phyloP scores from a whole-genome alignment of 768 basidiomycete species.

The Amanita pseudoporphyria region DNA sequence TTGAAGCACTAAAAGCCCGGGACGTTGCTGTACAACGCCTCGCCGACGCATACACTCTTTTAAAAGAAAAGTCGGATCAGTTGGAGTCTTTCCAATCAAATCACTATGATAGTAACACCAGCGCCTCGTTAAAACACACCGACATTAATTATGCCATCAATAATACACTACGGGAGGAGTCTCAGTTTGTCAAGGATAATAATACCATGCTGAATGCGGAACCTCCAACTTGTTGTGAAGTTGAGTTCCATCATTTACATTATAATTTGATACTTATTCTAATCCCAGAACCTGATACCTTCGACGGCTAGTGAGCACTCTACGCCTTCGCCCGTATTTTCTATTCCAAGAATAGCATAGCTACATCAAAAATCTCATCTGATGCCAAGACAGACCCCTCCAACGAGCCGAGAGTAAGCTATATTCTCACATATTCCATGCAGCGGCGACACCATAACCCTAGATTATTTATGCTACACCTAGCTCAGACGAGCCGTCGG shows the following conservation, averaged over 20 bases:
- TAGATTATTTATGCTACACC: constrained; percentile 5
- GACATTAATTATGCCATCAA: constrained; percentile 28
- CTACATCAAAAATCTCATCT: background rate
- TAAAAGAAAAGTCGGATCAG: constrained; percentile 48
- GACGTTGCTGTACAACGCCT: constrained; percentile 53
- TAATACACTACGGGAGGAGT: constrained; percentile 20
- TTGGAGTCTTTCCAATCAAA: constrained; percentile 36
- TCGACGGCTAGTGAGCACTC: constrained; percentile 10
- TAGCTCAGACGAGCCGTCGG: constrained; percentile 6
- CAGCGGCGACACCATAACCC: background rate
- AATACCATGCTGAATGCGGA: constrained; percentile 16
- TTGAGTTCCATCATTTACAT: constrained; percentile 11
- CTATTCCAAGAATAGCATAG: background rate
- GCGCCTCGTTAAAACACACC: constrained; percentile 14
- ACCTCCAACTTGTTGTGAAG: constrained; percentile 31
- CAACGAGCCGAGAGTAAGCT: constrained; percentile 45
- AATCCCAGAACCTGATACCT: constrained; percentile 7
- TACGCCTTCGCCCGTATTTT: background rate
- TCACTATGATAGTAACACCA: constrained; percentile 21
- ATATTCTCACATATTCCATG: background rate
- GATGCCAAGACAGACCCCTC: constrained; percentile 33
- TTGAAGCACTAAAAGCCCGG: constrained; percentile 52
- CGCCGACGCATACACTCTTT: constrained; percentile 45
- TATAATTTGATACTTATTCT: background rate
- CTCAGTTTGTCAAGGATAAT: constrained; percentile 7